phyloP scores from a whole-genome alignment of 805 yeast genomes.

The Yamadazyma sp. region DNA sequence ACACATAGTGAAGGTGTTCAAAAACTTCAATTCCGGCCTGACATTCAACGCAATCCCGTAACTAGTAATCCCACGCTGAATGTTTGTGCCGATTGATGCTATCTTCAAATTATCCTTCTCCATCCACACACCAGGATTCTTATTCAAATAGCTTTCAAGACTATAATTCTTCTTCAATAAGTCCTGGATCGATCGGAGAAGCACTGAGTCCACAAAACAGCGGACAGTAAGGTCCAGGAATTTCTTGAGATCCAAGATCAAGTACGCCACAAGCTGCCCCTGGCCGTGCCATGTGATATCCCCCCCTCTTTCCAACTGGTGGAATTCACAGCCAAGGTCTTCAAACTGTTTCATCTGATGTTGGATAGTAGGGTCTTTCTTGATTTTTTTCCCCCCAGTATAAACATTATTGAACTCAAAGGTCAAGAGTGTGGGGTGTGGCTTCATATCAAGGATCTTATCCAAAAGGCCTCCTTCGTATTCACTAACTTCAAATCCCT shows the following conservation, averaged over 20 bases:
- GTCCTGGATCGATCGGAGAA: constrained; percentile 57
- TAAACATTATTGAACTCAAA: constrained; percentile 85
- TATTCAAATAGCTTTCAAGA: constrained; percentile 52
- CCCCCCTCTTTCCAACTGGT: constrained; percentile 90
- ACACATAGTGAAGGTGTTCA: constrained; percentile 78
- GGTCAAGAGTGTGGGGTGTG: constrained; percentile 69
- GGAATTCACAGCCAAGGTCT: constrained; percentile 53
- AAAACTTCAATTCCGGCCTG: constrained; percentile 64
- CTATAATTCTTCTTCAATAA: constrained; percentile 40
- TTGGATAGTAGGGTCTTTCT: constrained; percentile 43
- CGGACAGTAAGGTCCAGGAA: constrained; percentile 57
- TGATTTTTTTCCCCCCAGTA: constrained; percentile 89
- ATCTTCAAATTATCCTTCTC: constrained; percentile 55
- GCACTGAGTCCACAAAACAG: constrained; percentile 61
- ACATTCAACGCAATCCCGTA: constrained; percentile 90
- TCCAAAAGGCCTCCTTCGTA: constrained; percentile 47
- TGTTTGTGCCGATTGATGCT: constrained; percentile 87
- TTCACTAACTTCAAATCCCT: constrained; percentile 43
- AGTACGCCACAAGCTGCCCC: constrained; percentile 88
- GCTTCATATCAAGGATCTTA: constrained; percentile 42
- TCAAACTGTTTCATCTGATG: constrained; percentile 28
- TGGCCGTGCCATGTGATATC: constrained; percentile 96
- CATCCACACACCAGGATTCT: constrained; percentile 90
- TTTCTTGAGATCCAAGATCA: constrained; percentile 61
- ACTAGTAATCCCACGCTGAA: constrained; percentile 78